Conservation (phyloP, 179 eudicot genomes). For the Silene vulgaris region DNA sequence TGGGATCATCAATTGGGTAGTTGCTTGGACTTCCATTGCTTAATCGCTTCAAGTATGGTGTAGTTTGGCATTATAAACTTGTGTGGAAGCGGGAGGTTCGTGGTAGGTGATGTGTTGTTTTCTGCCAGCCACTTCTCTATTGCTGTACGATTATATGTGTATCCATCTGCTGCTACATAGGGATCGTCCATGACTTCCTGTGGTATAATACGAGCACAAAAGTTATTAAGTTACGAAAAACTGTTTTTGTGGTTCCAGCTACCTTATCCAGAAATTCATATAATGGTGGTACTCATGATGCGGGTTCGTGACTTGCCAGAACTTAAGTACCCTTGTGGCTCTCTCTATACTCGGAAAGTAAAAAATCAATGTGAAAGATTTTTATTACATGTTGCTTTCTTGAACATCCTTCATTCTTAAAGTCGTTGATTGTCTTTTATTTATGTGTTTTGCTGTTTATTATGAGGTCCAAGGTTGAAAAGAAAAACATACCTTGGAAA, state of each 20-base stretch:
- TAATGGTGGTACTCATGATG: not conserved
- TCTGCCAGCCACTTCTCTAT: constrained; percentile 53
- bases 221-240: not conserved
- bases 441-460: constrained; percentile 5
- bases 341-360: not conserved
- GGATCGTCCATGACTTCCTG: constrained; percentile 81
- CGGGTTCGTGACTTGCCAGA: not conserved
- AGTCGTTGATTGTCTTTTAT: not conserved
- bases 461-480: not conserved
- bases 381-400: not conserved
- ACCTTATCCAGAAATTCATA: not conserved
- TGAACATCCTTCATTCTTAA: not conserved
- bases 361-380: not conserved
- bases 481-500: constrained; percentile 50
- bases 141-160: constrained; percentile 61
- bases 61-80: constrained; percentile 50
- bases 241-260: not conserved
- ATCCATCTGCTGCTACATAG: constrained; percentile 83
- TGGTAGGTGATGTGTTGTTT: constrained; percentile 52
- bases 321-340: not conserved
- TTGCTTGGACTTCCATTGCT: constrained; percentile 52
- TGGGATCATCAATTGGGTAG: constrained; percentile 16
- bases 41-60: constrained; percentile 59
- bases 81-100: constrained; percentile 44
- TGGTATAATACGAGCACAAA: constrained; percentile 1